Evolutionary conservation across 108 stramenopile species (phyloP), one percentile per base, ranked within the genome.

Genomic region (Epithemia pelagica): DNA sequence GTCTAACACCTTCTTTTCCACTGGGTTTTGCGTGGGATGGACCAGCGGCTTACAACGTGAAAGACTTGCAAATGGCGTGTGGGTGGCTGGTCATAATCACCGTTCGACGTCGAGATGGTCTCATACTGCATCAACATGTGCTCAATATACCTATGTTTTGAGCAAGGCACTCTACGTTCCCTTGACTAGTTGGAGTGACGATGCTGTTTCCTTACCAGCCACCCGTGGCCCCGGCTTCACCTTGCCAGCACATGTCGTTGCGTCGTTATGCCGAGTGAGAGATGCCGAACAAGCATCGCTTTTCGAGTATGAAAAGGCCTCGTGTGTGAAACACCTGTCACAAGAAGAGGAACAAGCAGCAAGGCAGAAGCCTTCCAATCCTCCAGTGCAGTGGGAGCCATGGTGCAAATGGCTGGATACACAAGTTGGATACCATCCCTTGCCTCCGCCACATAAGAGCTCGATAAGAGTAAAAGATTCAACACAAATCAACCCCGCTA

Each of bases 151-250:
- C 61, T 90, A 90, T 67, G 65, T 66, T 22, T 68, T 90, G 37
- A 84, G 86, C 0, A 71, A 75, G 18, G 71, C 82, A 19, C 72
- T 90, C 26, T 90, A 90, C 74, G 74, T 90, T 37, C 89, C 89
- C 0, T 37, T 90, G 24, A 90, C 89, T 23, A 74, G 75, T 32
- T 74, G 75, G 21, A 83, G 79, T 65, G 37, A 15, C 5, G 85
- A 90, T 60, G 76, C 78, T 30, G 28, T 52, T 23, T 83, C 89
- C 0, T 68, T 90, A 23, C 84, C 89, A 0, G 59, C 74, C 37
- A 83, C 84, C 0, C 68, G 89, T 27, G 89, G 89, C 21, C 84
- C 84, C 18, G 61, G 62, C 62, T 90, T 90, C 54, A 1, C 65
- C 24, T 68, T 90, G 30, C 76, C 78, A 2, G 37, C 56, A 30